phyloP scores from a whole-genome alignment of 805 yeast genomes.

The Candida ipomoeae region DNA sequence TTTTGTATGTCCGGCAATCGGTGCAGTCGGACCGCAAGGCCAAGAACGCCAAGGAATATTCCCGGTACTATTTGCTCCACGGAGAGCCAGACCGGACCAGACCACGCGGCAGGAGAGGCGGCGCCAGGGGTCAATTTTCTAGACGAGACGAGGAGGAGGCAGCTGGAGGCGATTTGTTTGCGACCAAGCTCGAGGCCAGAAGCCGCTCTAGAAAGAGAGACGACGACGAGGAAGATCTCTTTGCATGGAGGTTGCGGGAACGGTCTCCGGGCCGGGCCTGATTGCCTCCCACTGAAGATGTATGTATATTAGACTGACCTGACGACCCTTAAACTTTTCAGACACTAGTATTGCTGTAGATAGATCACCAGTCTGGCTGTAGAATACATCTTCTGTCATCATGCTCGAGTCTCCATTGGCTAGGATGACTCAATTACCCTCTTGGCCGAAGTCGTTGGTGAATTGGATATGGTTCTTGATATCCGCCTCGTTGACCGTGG shows the following conservation, averaged over 20 bases:
- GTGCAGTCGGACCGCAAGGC: conserved; percentile 53
- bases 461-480: conserved; percentile 78
- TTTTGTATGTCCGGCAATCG: conserved; percentile 47
- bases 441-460: conserved; percentile 95
- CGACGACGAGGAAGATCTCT: conserved; percentile 32
- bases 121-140: conserved; percentile 10
- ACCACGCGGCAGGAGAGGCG: conserved; percentile 12
- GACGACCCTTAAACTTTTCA: background rate
- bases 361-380: background rate
- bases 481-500: conserved; percentile 88
- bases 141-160: conserved; percentile 10
- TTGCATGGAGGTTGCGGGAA: conserved; percentile 30
- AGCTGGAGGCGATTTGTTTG: conserved; percentile 23
- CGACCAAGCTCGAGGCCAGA: conserved; percentile 14
- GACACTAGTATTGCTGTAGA: too few species aligned
- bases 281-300: background rate
- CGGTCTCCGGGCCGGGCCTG: conserved; percentile 12
- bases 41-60: conserved; percentile 51
- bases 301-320: conserved; percentile 4
- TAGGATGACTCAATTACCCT: conserved; percentile 60
- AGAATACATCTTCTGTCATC: background rate
- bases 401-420: too few species aligned
- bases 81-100: conserved; percentile 61
- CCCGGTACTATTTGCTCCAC: conserved; percentile 62
- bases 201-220: conserved; percentile 5